Evolutionary conservation across 805 yeast species (phyloP), one percentile per base, ranked within the genome.

Genomic region (Ogataea glucozyma): DNA sequence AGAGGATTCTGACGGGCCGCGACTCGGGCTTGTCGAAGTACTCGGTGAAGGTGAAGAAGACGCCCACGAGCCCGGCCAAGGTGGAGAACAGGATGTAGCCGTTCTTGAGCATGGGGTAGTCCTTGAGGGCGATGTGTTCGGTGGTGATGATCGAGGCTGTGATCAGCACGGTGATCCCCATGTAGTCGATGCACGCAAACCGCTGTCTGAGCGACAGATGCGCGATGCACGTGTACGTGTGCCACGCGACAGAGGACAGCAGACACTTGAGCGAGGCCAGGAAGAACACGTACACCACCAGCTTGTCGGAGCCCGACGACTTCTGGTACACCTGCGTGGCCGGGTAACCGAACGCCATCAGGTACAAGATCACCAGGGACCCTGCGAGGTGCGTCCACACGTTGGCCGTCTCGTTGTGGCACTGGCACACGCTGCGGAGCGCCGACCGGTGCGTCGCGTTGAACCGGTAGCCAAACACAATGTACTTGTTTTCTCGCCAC

Each of bases 351-450:
- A 65, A 67, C 11, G 79, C 32, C 10, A 79, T 72, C 14, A 90
- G 54, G 49, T 80, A 83, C 1, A 74, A 39, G 60, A 90, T 65
- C 21, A 78, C 55, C 2, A 78, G 22, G 2, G 85, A 76, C 11
- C 97, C 98, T 2, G 79, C 26, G 11, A 88, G 57, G 67, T 91
- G 99, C 0, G 96, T 77, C 98, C 99, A 91, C 43, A 91, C 89
- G 65, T 93, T 93, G 59, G 85, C 76, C 0, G 96, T 77, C 63
- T 91, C 99, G 61, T 91, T 91, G 65, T 93, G 98, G 61, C 74
- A 49, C 36, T 70, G 61, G 58, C 79, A 74, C 13, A 89, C 68
- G 36, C 90, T 78, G 46, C 70, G 63, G 22, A 84, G 40, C 51
- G 93, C 84, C 41, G 76, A 73, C 6, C 56, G 22, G 58, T 84